Conservation (phyloP, 2,329 filamentous ascomycete genomes). For the Fusarium temperatum region DNA sequence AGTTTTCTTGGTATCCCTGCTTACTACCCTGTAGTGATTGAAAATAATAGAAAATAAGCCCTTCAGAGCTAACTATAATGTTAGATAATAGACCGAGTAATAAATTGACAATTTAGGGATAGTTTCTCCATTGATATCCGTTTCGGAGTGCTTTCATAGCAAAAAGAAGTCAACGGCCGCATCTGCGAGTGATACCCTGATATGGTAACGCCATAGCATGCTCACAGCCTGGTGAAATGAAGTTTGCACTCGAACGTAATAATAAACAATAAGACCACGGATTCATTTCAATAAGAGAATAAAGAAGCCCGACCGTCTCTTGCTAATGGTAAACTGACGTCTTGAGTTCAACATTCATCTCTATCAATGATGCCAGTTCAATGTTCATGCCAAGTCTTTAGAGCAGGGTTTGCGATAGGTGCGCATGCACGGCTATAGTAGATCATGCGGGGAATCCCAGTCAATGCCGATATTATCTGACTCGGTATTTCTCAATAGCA, state of each 20-base stretch:
- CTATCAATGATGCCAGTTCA: too few relatives aligned
- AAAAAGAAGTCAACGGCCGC: too few relatives aligned
- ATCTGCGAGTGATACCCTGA: accelerated
- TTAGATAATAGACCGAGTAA: neutral
- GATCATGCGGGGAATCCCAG: neutral
- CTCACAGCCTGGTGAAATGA: accelerated
- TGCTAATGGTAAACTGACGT: accelerated
- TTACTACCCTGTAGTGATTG: neutral
- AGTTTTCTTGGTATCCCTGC: neutral
- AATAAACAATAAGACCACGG: neutral
- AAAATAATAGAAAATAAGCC: accelerated
- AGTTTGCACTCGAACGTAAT: too few relatives aligned
- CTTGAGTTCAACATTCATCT: neutral
- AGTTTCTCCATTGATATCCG: too few relatives aligned
- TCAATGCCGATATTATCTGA: neutral
- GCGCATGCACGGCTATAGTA: neutral
- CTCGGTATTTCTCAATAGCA: neutral
- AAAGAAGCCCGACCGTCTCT: accelerated
- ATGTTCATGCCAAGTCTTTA: neutral
- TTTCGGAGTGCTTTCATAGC: too few relatives aligned
- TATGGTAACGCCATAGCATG: accelerated
- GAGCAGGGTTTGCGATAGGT: neutral
- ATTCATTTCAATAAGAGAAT: accelerated
- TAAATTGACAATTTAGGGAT: too few relatives aligned
- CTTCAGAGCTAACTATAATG: accelerated